These are phyloP conservation scores for Exophiala phaeomuriformis DNA, from an alignment of 2,329 filamentous ascomycete genomes.

Conservation along the genomic window DNA sequence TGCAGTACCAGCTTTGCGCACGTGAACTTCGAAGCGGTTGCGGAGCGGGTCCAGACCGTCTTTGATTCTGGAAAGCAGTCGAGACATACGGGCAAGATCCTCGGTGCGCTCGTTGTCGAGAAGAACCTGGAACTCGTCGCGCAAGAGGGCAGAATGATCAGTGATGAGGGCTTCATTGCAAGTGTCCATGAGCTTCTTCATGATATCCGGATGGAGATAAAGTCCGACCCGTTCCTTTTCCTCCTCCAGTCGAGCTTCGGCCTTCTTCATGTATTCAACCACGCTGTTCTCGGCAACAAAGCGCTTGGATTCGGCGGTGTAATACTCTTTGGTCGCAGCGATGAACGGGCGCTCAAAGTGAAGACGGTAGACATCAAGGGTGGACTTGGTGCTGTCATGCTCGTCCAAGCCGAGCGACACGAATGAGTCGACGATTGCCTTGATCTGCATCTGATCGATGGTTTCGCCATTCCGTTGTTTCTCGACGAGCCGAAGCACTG, in stretches of 20 bases:
- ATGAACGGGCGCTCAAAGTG: conserved; percentile 94
- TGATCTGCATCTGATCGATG: conserved; percentile 94
- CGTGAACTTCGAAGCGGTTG: conserved; percentile 81
- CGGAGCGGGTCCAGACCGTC: conserved; percentile 86
- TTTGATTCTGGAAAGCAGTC: conserved; percentile 76
- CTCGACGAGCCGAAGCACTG: conserved; percentile 89
- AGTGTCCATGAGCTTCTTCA: conserved; percentile 70
- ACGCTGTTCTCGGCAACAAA: conserved; percentile 96
- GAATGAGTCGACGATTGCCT: conserved; percentile 93
- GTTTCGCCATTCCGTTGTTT: conserved; percentile 97
- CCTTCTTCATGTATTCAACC: conserved; percentile 99
- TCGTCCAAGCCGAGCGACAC: conserved; percentile 92
- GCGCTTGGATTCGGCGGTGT: conserved; percentile 82
- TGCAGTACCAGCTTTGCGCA: conserved; percentile 77
- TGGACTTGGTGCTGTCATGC: conserved; percentile 84
- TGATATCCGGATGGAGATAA: conserved; percentile 87
- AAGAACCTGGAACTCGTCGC: conserved; percentile 91
- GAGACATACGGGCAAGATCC: conserved; percentile 95
- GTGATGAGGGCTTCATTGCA: conserved; percentile 87
- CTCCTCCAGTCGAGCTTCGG: conserved; percentile 77
- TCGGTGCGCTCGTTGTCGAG: conserved; percentile 91
- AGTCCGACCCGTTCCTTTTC: conserved; percentile 90
- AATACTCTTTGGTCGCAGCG: conserved; percentile 73
- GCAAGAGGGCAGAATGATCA: conserved; percentile 74
- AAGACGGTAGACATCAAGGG: conserved; percentile 84